Evolutionary conservation across 768 basidiomycete genomes (phyloP).

Genomic region (Tulasnella sp.): DNA sequence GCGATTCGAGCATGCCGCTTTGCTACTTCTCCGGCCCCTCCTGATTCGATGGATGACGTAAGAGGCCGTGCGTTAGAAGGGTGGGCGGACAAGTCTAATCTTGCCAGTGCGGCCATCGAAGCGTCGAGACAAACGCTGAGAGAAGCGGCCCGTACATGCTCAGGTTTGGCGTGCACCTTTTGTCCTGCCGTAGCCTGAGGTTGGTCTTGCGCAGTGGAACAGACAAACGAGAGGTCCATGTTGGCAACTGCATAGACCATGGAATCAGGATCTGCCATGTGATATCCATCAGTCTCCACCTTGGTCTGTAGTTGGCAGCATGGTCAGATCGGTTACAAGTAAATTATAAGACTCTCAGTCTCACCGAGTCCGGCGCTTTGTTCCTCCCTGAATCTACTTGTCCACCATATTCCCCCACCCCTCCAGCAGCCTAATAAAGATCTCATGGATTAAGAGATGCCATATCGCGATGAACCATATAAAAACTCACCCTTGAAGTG

Average conservation of each 20-base stretch:
- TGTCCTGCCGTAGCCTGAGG: not conserved
- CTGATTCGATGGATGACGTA: not conserved
- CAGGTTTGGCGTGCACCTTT: not conserved
- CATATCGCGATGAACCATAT: not conserved
- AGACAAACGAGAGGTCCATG: conserved; percentile 10
- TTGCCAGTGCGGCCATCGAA: conserved; percentile 15
- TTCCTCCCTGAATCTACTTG: too few relatives aligned
- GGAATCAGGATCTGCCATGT: not conserved
- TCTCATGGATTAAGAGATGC: not conserved
- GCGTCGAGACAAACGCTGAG: conserved; percentile 16
- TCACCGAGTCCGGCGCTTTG: too few relatives aligned
- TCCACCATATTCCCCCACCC: not conserved
- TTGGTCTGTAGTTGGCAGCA: not conserved
- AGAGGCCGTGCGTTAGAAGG: not conserved
- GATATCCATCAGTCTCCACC: not conserved
- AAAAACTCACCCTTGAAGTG: too few relatives aligned
- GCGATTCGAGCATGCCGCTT: conserved; percentile 9
- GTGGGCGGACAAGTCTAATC: conserved; percentile 7
- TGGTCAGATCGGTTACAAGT: too few relatives aligned
- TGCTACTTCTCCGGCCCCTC: conserved; percentile 6
- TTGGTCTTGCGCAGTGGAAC: not conserved
- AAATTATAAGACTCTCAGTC: too few relatives aligned
- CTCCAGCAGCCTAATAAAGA: not conserved
- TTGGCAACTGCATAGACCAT: conserved; percentile 13
- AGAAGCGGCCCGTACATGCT: conserved; percentile 9